Percentiles rank a stretch among this genome's conserved stretches.
These are phyloP conservation scores for Obelidium mucronatum DNA, from an alignment of 192 early-diverging fungal species.

Conservation along the genomic window DNA sequence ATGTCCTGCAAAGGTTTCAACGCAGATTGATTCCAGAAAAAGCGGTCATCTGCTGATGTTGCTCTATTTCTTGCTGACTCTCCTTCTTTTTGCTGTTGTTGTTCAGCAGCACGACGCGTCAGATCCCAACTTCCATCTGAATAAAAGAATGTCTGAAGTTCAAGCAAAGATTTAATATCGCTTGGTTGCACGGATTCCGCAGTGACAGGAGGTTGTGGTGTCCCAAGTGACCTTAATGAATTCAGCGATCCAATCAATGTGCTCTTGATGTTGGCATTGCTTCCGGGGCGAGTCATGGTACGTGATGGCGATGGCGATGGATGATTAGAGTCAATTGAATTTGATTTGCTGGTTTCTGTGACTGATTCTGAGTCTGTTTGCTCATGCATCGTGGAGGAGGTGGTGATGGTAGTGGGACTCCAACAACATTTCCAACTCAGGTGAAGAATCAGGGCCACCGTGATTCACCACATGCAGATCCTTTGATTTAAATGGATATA, in stretches of 20 bases:
- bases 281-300: too few relatives aligned
- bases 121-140: slow-evolving; percentile 14
- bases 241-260: background rate
- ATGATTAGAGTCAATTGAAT: too few relatives aligned
- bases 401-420: too few relatives aligned
- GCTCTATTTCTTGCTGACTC: slow-evolving; percentile 37
- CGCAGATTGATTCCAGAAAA: slow-evolving; percentile 91
- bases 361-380: too few relatives aligned
- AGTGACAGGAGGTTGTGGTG: background rate
- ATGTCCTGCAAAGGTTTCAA: slow-evolving; percentile 71
- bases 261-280: too few relatives aligned
- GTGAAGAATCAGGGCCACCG: background rate
- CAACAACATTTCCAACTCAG: background rate
- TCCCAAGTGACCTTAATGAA: background rate
- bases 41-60: slow-evolving; percentile 95
- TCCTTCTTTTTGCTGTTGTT: background rate
- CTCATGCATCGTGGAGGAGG: too few relatives aligned
- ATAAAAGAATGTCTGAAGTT: slow-evolving; percentile 28
- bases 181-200: background rate
- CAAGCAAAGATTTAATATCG: slow-evolving; percentile 20
- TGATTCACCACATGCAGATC: background rate
- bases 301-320: too few relatives aligned
- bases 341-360: background rate
- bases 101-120: background rate
- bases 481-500: background rate